Evolutionary conservation across 306 rosid genomes (phyloP).

Genomic region (Chamaecrista fasciculata): DNA sequence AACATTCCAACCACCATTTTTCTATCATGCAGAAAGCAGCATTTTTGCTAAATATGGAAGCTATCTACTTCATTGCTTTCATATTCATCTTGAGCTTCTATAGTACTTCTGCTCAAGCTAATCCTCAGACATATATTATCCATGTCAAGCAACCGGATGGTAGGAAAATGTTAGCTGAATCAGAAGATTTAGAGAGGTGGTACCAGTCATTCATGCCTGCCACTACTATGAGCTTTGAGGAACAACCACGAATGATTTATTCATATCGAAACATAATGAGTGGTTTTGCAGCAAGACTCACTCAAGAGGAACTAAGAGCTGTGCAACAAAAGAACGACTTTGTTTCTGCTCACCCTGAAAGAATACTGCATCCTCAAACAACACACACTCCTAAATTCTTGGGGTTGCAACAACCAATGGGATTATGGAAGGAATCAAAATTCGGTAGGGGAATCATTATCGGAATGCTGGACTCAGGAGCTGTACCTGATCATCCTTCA

Average conservation of each 20-base stretch:
- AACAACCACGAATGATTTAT: slow-evolving; percentile 36
- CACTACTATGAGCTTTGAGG: slow-evolving; percentile 21
- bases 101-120: slow-evolving; percentile 33
- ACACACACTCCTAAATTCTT: slow-evolving; percentile 57
- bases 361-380: slow-evolving; percentile 44
- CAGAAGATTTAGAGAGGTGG: slow-evolving; percentile 49
- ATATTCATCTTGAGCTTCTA: slow-evolving; percentile 36
- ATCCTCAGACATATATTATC: slow-evolving; percentile 50
- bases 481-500: slow-evolving; percentile 57
- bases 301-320: slow-evolving; percentile 43
- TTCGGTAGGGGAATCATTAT: slow-evolving; percentile 64
- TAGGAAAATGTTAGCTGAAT: slow-evolving; percentile 13
- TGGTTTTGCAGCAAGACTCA: slow-evolving; percentile 70
- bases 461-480: slow-evolving; percentile 71
- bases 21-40: slow-evolving; percentile 15
- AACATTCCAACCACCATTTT: neutral
- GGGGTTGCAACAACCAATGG: slow-evolving; percentile 57
- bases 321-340: slow-evolving; percentile 52
- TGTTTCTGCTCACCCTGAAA: slow-evolving; percentile 44
- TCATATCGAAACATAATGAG: slow-evolving; percentile 48
- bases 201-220: slow-evolving; percentile 58
- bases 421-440: slow-evolving; percentile 61
- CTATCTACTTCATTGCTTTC: slow-evolving; percentile 31
- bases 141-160: slow-evolving; percentile 44
- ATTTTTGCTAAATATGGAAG: slow-evolving; percentile 45